Evolutionary conservation across 108 stramenopile genomes (phyloP).

Genomic region (Ochromonas danica): DNA sequence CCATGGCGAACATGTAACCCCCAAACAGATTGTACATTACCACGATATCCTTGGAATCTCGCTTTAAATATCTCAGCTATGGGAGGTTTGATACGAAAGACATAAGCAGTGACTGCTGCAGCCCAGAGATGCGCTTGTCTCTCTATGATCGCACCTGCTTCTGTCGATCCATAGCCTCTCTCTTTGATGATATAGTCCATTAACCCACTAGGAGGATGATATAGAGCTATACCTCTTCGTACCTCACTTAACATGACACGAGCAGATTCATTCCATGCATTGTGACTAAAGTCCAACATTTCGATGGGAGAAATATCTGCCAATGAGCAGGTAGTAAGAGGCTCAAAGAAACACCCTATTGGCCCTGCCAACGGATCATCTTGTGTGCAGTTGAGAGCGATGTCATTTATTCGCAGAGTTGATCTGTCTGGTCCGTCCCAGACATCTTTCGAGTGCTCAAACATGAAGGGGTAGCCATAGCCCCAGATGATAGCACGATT

Average conservation of each 20-base stretch:
- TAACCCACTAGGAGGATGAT: not conserved
- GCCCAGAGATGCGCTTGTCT: constrained; percentile 3
- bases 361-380: not conserved
- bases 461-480: not conserved
- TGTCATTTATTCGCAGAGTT: not conserved
- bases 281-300: not conserved
- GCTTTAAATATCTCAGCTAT: too few species aligned
- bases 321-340: constrained; percentile 25
- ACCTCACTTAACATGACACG: not conserved
- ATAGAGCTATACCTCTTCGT: not conserved
- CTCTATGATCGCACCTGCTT: not conserved
- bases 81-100: constrained; percentile 27
- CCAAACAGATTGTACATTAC: not conserved
- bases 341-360: constrained; percentile 23
- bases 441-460: constrained; percentile 20
- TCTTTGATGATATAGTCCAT: not conserved
- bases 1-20: constrained; percentile 4
- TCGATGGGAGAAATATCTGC: constrained; percentile 24
- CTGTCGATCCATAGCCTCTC: not conserved
- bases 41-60: too few species aligned
- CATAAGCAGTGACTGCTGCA: constrained; percentile 21
- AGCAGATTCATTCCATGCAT: not conserved
- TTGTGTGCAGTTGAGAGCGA: not conserved
- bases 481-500: constrained; percentile 32
- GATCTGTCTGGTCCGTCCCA: not conserved